These are phyloP conservation scores for Flaveria ramosissima DNA, from an alignment of 129 eudicot species.

Conservation along the genomic window DNA sequence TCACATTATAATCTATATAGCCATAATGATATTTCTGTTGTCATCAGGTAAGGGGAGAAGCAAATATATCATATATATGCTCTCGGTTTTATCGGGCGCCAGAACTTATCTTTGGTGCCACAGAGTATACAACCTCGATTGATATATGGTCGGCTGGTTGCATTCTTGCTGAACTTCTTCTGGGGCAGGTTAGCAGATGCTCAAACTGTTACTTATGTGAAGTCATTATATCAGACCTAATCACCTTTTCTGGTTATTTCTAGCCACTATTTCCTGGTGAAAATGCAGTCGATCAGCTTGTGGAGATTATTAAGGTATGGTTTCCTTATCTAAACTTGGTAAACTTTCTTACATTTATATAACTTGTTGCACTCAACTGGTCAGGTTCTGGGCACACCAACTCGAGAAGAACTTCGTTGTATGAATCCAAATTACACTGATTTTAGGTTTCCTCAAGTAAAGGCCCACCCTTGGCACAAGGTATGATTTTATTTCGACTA, in stretches of 20 bases:
- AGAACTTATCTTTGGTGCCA: slow-evolving; percentile 94
- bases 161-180: slow-evolving; percentile 92
- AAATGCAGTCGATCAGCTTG: slow-evolving; percentile 95
- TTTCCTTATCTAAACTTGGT: background rate
- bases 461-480: slow-evolving; percentile 55
- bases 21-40: background rate
- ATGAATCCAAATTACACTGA: slow-evolving; percentile 95
- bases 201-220: background rate
- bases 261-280: slow-evolving; percentile 98
- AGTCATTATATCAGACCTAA: background rate
- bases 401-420: slow-evolving; percentile 96
- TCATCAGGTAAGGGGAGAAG: slow-evolving; percentile 80
- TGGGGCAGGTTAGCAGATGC: slow-evolving; percentile 71
- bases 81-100: slow-evolving; percentile 96
- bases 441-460: slow-evolving; percentile 51
- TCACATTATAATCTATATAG: slow-evolving; percentile 11
- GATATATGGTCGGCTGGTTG: slow-evolving; percentile 99
- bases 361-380: slow-evolving; percentile 12
- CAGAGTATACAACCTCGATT: slow-evolving; percentile 81
- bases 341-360: slow-evolving; percentile 7
- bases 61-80: slow-evolving; percentile 89
- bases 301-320: slow-evolving; percentile 85
- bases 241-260: background rate
- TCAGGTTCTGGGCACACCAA: slow-evolving; percentile 97
- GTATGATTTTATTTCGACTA: slow-evolving; percentile 25